Base-by-base conservation (phyloP, 441 rosid species). In the Codiaeum variegatum region DNA sequence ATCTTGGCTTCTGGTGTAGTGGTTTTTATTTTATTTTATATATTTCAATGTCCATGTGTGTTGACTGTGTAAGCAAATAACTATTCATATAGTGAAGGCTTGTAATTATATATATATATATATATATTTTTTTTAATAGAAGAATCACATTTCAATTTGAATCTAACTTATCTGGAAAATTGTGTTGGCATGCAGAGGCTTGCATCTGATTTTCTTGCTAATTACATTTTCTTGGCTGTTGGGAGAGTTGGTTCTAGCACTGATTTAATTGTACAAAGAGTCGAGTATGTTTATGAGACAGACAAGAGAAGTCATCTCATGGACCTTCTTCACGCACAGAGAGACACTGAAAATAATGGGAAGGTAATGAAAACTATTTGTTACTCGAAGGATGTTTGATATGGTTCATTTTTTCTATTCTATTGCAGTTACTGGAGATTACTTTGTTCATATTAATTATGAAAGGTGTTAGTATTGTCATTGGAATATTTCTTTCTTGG, bases 221-320 rank as follows among this genome's bases (percentile, higher is more conserved):
- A 72, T 66, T 92, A 94, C 81, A 82, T 92, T 32, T 94, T 92
- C 78, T 80, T 94, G 88, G 89, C 98, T 71, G 97, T 92, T 75
- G 97, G 96, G 67, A 83, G 94, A 80, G 97, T 94, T 71, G 97
- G 98, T 71, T 94, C 98, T 11, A 92, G 97, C 75, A 92, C 97
- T 65, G 96, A 91, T 85, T 80, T 94, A 79, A 92, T 94, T 66
- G 81, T 89, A 70, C 97, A 94, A 88, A 89, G 97, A 82, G 95
- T 91, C 72, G 96, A 91, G 79, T 82, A 75, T 80, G 97, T 92
- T 76, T 88, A 78, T 9, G 98, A 94, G 78, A 75, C 90, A 72
- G 96, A 90, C 82, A 91, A 94, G 81, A 94, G 97, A 87, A 93
- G 98, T 82, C 89, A 88, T 74, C 94, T 89, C 29, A 91, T 91